phyloP scores from a whole-genome alignment of 345 rosid species.

The Arabidopsis arenosa region DNA sequence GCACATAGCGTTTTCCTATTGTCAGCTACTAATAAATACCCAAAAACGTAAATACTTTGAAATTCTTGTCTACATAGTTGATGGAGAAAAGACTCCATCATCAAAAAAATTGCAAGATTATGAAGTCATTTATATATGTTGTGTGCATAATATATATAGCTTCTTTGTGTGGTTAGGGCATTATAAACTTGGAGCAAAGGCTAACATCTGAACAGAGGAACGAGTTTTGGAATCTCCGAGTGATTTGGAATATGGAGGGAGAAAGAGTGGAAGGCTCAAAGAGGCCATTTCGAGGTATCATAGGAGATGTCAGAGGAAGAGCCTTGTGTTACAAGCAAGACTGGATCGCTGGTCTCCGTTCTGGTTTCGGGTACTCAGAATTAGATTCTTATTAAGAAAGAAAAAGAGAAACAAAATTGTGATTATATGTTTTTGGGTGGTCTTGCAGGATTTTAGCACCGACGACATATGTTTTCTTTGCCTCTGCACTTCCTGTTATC shows the following conservation, averaged over 20 bases:
- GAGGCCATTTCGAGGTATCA: conserved; percentile 60
- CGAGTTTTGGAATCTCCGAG: conserved; percentile 5
- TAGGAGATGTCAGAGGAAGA: conserved; percentile 64
- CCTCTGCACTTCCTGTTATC: conserved; percentile 84
- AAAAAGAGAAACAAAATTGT: background rate
- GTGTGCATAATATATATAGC: background rate
- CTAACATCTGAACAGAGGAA: background rate
- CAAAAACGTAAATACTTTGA: too few species aligned
- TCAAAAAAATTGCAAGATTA: too few species aligned
- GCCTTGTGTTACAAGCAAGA: conserved; percentile 69
- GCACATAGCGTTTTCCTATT: conserved; percentile 27
- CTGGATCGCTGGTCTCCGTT: conserved; percentile 59
- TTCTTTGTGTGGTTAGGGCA: conserved; percentile 7
- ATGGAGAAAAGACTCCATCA: too few species aligned
- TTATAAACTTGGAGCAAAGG: background rate
- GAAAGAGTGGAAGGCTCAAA: conserved; percentile 52
- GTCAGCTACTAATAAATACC: too few species aligned
- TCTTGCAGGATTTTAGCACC: conserved; percentile 72
- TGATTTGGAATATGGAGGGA: conserved; percentile 24
- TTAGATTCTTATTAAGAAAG: background rate
- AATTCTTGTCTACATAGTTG: too few species aligned
- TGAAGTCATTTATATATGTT: background rate
- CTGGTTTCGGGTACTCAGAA: conserved; percentile 56
- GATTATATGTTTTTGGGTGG: background rate
- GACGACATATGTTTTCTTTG: conserved; percentile 75